A percentile compares a stretch with the other conserved stretches of the same genome.
Evolutionary conservation across 1,284 basidiomycete genomes (phyloP).

Genomic region (Malassezia pachydermatis): DNA sequence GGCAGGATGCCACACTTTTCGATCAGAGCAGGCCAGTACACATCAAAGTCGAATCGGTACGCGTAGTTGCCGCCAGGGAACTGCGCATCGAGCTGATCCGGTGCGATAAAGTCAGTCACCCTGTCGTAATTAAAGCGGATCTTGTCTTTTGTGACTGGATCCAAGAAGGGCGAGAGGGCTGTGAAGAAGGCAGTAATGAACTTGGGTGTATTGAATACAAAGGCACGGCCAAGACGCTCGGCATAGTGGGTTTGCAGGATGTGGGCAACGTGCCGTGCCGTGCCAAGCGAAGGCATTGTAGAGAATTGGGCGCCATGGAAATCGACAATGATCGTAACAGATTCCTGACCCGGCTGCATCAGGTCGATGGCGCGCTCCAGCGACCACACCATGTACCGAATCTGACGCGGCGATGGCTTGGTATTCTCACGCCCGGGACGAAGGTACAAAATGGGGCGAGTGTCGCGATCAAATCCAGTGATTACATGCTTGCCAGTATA

Average conservation of each 20-base stretch:
- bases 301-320: slow-evolving; percentile 27
- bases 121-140: slow-evolving; percentile 61
- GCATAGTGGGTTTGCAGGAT: slow-evolving; percentile 86
- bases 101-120: slow-evolving; percentile 63
- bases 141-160: slow-evolving; percentile 81
- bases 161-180: slow-evolving; percentile 74
- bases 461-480: slow-evolving; percentile 37
- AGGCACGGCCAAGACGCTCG: slow-evolving; percentile 72
- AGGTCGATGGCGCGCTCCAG: slow-evolving; percentile 41
- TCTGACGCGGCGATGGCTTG: slow-evolving; percentile 28
- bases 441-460: slow-evolving; percentile 41
- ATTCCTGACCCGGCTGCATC: slow-evolving; percentile 32
- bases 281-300: slow-evolving; percentile 31
- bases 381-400: slow-evolving; percentile 40
- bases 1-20: slow-evolving; percentile 23
- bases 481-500: slow-evolving; percentile 42
- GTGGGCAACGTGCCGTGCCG: slow-evolving; percentile 43
- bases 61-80: slow-evolving; percentile 65
- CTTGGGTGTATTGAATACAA: slow-evolving; percentile 69
- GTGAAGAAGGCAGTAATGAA: slow-evolving; percentile 55
- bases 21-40: slow-evolving; percentile 54
- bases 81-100: slow-evolving; percentile 66
- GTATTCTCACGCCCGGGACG: slow-evolving; percentile 43
- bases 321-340: slow-evolving; percentile 37
- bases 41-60: slow-evolving; percentile 65